Evolutionary conservation across 2,329 filamentous ascomycete species (phyloP), one percentile per base, ranked within the genome.

Genomic region (Macrophomina pseudophaseolina): DNA sequence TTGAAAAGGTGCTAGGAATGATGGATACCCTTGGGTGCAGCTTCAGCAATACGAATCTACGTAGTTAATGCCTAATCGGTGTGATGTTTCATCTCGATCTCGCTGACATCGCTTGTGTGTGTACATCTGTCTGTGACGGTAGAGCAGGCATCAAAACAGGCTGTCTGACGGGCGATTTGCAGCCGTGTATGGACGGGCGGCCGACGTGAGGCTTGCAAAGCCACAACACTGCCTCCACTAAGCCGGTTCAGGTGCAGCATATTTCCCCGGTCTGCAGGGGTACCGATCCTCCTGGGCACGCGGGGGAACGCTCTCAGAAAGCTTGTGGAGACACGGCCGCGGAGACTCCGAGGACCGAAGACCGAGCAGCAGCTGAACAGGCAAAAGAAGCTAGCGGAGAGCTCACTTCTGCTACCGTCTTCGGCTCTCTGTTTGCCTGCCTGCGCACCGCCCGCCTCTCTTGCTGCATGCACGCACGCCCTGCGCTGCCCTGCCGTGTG

Each of bases 151-250:
- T 12, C 7, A 48, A 60, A 35, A 33, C 56, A 35, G 11, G 9
- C 42, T 28, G 56, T 48, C 28, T 35, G 56, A 60, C 56, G 9
- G 35, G 51, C 40, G 40, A 18, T 7, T 33, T 60, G 28, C 32
- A n/a, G 58, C 28, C 58, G 42, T 59, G 46, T 33, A 14, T 28
- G 56, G 23, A 33, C 18, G 4, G 28, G 12, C 3, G 7, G 5
- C 12, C 18, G 28, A 38, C 54, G 32, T 44, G 54, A 30, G 38
- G 28, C 54, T 40, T 8, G 44, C 58, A 16, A 23, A 62, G 58
- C 58, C 58, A 62, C 58, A 38, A 38, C 44, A 62, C 44, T 48
- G 58, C 58, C 58, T 38, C 58, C 44, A 28, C 42, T 38, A 49
- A 49, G 38, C 40, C 28, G 16, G 23, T 46, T 42, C 54, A 28